Evolutionary conservation across 108 stramenopile genomes (phyloP).

Genomic region (Pseudonitzschia delicatissima): DNA sequence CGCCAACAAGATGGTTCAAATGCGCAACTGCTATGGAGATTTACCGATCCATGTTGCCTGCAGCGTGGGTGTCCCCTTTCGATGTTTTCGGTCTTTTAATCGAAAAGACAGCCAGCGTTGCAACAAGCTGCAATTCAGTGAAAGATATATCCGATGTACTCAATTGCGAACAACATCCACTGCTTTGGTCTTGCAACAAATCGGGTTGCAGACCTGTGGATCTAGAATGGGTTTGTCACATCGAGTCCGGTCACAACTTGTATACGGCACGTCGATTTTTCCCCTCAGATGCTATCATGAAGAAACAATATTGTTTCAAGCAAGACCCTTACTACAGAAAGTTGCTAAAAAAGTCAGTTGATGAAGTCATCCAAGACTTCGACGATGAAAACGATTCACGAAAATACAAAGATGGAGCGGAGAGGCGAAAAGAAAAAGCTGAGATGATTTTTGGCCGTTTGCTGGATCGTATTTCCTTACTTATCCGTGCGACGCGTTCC

Average conservation of each 20-base stretch:
- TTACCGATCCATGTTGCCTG: conserved; percentile 44
- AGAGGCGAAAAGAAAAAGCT: background rate
- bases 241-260: conserved; percentile 31
- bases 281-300: conserved; percentile 22
- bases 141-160: background rate
- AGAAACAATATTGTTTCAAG: conserved; percentile 14
- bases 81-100: conserved; percentile 24
- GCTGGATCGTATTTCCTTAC: conserved; percentile 24
- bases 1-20: conserved; percentile 8
- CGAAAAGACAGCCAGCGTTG: background rate
- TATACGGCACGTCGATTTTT: conserved; percentile 17
- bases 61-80: conserved; percentile 26
- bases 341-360: conserved; percentile 37
- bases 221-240: conserved; percentile 44
- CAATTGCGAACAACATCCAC: background rate
- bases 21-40: conserved; percentile 37
- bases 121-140: background rate
- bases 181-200: conserved; percentile 32
- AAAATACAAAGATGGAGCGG: background rate
- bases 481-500: conserved; percentile 27
- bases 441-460: conserved; percentile 21
- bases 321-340: conserved; percentile 32
- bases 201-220: conserved; percentile 46
- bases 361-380: conserved; percentile 14
- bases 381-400: background rate